Evolutionary conservation across 805 yeast species (phyloP), one percentile per base, ranked within the genome.

Genomic region (Brettanomyces nanus): DNA sequence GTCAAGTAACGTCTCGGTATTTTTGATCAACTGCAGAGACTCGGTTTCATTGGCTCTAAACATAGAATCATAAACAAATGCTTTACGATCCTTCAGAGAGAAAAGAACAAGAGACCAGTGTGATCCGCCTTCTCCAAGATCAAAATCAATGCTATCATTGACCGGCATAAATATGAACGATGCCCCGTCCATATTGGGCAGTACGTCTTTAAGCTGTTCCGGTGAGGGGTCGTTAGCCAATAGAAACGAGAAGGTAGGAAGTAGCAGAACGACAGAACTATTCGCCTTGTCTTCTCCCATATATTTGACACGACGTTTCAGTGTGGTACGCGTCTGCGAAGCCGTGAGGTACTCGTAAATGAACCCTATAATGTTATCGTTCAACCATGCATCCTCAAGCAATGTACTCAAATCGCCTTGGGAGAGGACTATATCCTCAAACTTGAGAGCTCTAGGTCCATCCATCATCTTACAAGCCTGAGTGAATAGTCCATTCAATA

Each of bases 51-150:
- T 73, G 21, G 66, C 67, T 6, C 58, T 55, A 7, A 53, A 56
- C 75, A 75, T 58, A 33, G 84, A 75, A 49, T 84, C 92, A 51
- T 76, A 80, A 9, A 80, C 61, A 18, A 63, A 65, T 3, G 78
- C 70, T 23, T 58, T 63, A 14, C 62, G 58, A 29, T 73, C 80
- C 11, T 68, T 55, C 6, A 70, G 44, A 25, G 70, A 66, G 5
- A 77, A 62, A 13, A 82, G 66, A 11, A 78, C 65, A 13, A 84
- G 57, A 1, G 84, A 76, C 92, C 94, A 83, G 57, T 84, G 92
- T 33, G 76, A 77, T 1, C 90, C 92, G 14, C 79, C 77, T 43
- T 75, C 82, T 2, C 70, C 73, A 1, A 61, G 59, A 33, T 69
- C 80, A 30, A 75, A 61, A 38, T 77, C 80, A 33, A 69, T 80